Base-by-base conservation (phyloP, 2,329 filamentous ascomycete genomes). In the Trichoderma sp. region DNA sequence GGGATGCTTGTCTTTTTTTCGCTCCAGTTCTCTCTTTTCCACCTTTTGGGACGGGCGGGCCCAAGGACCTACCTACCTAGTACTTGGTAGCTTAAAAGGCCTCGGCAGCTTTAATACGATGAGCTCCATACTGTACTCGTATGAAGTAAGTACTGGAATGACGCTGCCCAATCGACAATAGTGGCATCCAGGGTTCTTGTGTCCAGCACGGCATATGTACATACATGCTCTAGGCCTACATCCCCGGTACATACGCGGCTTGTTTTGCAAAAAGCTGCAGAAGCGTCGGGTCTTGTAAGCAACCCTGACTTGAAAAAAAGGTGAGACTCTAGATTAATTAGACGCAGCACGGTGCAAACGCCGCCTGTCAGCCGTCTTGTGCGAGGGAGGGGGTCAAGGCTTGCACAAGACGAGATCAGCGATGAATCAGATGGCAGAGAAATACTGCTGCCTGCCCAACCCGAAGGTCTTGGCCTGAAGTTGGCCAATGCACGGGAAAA, bases 391-490 rank as follows among this genome's bases (percentile, higher is more conserved):
- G 33, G 53, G 67, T 16, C 67, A 71, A 71, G 71, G 71, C 71
- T 66, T 60, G 71, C 62, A 41, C 45, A 71, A 18, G 14, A 62
- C 21, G 33, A 50, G 33, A 35, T 16, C 21, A 29, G 59, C 8
- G 50, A 67, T 67, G 71, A 74, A 74, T 74, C 71, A 67, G 63
- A 74, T 41, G 63, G 45, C 31, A 24, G 24, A 33, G 14, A 74
- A 74, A 67, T 60, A 74, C 71, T 74, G 71, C 71, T 74, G 71
- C 71, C 71, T 74, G 53, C 50, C 50, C 38, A 65, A 50, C n/a
- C 27, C 50, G 35, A 27, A 14, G 29, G 66, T 27, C 66, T 59
- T 60, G 27, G 68, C 33, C 59, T 41, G 59, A 35, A n/a, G 41
- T 45, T 53, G 62, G 31, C 71, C 45, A 60, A 31, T 73, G 69